These are phyloP conservation scores for Trichoderma arundinaceum DNA, from an alignment of 2,329 filamentous ascomycete genomes.

Conservation along the genomic window DNA sequence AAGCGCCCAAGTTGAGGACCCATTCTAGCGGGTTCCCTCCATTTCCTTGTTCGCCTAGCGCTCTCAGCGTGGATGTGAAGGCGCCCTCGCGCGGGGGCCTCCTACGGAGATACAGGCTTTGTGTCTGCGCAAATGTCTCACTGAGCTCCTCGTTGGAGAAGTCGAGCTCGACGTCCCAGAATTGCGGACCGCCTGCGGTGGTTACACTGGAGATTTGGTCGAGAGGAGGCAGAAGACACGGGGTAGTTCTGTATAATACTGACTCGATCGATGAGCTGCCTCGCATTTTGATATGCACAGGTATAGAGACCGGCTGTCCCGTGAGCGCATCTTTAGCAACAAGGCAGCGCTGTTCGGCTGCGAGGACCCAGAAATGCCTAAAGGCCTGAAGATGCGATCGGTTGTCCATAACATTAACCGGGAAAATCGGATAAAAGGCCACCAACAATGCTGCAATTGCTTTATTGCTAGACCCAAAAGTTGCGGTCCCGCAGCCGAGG, in stretches of 20 bases:
- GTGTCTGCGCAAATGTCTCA: slow-evolving; percentile 66
- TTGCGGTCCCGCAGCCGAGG: slow-evolving; percentile 88
- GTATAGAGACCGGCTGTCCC: slow-evolving; percentile 75
- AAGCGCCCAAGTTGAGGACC: slow-evolving; percentile 70
- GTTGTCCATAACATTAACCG: slow-evolving; percentile 88
- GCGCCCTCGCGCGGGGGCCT: slow-evolving; percentile 70
- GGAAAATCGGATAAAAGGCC: slow-evolving; percentile 93
- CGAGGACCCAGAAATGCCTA: slow-evolving; percentile 95
- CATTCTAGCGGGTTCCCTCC: slow-evolving; percentile 66
- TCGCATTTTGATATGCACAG: slow-evolving; percentile 69
- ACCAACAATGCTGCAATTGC: slow-evolving; percentile 86
- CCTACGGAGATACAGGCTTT: slow-evolving; percentile 75
- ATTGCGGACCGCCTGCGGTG: slow-evolving; percentile 66
- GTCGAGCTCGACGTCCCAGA: slow-evolving; percentile 83
- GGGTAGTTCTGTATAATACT: slow-evolving; percentile 55
- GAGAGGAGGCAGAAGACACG: slow-evolving; percentile 68
- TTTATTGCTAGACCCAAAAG: slow-evolving; percentile 85
- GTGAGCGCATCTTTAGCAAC: slow-evolving; percentile 87
- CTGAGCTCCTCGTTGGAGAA: slow-evolving; percentile 70
- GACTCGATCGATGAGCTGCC: slow-evolving; percentile 47
- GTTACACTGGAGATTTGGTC: slow-evolving; percentile 64
- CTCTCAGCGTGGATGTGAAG: slow-evolving; percentile 76
- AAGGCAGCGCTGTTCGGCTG: slow-evolving; percentile 86
- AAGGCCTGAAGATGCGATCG: slow-evolving; percentile 94
- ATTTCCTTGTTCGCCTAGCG: slow-evolving; percentile 60